Evolutionary conservation across 225 moss, liverwort and hornwort genomes (phyloP).

Genomic region (Rhytidiadelphus loreus): DNA sequence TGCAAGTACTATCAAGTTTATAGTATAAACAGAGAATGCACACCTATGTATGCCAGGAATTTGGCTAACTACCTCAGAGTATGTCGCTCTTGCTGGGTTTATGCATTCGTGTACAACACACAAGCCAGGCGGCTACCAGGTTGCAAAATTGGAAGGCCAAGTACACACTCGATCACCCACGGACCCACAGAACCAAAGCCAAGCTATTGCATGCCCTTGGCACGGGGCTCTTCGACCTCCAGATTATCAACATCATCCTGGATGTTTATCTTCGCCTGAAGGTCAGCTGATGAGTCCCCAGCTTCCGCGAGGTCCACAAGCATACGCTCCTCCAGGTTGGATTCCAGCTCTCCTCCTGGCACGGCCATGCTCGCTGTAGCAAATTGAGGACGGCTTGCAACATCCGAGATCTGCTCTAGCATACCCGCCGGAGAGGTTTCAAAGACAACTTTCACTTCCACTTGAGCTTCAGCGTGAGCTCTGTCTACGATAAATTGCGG

Average conservation of each 20-base stretch:
- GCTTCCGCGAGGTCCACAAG: background rate
- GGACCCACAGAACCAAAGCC: background rate
- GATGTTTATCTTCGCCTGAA: background rate
- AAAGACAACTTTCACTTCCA: no score
- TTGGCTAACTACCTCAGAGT: no score
- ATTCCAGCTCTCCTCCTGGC: background rate
- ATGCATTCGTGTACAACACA: background rate
- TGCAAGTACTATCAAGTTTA: no score
- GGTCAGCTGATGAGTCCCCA: background rate
- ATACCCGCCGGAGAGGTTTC: background rate
- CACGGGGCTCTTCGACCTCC: background rate
- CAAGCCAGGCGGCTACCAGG: background rate
- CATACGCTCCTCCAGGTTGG: background rate
- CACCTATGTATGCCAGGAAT: no score
- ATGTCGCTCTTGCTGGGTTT: no score
- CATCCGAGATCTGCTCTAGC: background rate
- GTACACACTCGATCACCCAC: background rate
- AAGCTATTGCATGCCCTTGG: background rate
- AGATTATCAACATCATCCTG: background rate
- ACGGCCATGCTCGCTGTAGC: background rate
- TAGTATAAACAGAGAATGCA: no score
- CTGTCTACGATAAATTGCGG: no score
- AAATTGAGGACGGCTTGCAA: background rate
- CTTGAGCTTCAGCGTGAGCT: no score
- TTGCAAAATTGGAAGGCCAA: background rate